Evolutionary conservation across 225 moss, liverwort and hornwort genomes (phyloP).

Genomic region (Takakia lepidozioides): DNA sequence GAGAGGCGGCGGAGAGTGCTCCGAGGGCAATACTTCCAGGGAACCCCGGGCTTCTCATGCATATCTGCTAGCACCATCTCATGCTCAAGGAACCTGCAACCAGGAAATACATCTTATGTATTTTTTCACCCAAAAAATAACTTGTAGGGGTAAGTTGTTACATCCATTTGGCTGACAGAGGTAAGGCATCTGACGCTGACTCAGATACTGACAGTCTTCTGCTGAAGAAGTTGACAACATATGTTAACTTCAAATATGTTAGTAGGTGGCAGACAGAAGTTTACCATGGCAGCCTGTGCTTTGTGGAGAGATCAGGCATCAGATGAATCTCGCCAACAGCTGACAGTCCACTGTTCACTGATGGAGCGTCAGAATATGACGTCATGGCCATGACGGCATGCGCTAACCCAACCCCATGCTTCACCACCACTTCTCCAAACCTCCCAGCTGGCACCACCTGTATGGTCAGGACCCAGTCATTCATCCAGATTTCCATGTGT

Average conservation of each 20-base stretch:
- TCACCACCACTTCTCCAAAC: slow-evolving; percentile 56
- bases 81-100: slow-evolving; percentile 57
- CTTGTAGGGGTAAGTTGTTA: too few relatives aligned
- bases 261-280: too few relatives aligned
- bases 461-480: background rate
- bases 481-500: background rate
- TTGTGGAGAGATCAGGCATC: slow-evolving; percentile 71
- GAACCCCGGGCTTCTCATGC: slow-evolving; percentile 72
- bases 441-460: slow-evolving; percentile 83
- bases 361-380: slow-evolving; percentile 54
- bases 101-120: too few relatives aligned
- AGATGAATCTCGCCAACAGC: slow-evolving; percentile 75
- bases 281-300: slow-evolving; percentile 66
- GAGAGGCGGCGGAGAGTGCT: slow-evolving; percentile 68
- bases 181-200: too few relatives aligned
- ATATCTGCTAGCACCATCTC: slow-evolving; percentile 82
- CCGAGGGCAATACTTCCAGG: slow-evolving; percentile 86
- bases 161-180: too few relatives aligned
- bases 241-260: too few relatives aligned
- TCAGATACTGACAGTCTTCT: too few relatives aligned
- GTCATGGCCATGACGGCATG: slow-evolving; percentile 74
- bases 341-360: slow-evolving; percentile 53
- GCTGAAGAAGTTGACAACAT: too few relatives aligned
- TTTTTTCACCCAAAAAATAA: too few relatives aligned
- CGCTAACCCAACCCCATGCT: slow-evolving; percentile 61